Conservation (phyloP, 768 basidiomycete species). For the Pleurotus platypus region DNA sequence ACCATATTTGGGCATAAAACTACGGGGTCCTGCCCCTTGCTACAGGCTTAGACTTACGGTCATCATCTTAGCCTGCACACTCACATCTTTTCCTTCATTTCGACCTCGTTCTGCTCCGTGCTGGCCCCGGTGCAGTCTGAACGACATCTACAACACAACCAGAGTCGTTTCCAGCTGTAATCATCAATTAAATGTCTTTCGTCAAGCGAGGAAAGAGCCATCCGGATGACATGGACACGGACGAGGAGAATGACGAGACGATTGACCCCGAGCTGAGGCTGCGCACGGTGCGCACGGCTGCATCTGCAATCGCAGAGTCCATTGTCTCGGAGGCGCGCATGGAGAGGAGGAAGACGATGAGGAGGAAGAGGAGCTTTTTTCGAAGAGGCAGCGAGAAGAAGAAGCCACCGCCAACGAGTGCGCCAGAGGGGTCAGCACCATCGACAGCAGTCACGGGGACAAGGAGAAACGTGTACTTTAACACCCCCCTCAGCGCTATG, state of each 20-base stretch:
- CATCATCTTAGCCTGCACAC: no score
- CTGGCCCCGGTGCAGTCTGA: constrained; percentile 12
- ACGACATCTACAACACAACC: neutral
- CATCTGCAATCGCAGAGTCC: constrained; percentile 85
- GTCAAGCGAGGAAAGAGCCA: constrained; percentile 37
- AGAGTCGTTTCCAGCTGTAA: neutral
- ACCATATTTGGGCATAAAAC: neutral
- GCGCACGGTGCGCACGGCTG: constrained; percentile 90
- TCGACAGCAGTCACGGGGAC: constrained; percentile 42
- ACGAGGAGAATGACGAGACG: constrained; percentile 61
- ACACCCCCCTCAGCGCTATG: constrained; percentile 57
- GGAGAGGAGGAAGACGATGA: constrained; percentile 48
- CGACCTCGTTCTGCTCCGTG: constrained; percentile 11
- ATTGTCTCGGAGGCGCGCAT: constrained; percentile 74
- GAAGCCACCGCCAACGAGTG: constrained; percentile 19
- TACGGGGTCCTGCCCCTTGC: no score
- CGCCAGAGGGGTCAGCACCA: constrained; percentile 21
- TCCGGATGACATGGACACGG: constrained; percentile 38
- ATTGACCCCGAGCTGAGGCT: constrained; percentile 87
- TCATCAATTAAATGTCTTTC: constrained; percentile 25
- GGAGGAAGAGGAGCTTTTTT: constrained; percentile 59
- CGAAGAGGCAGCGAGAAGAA: constrained; percentile 47
- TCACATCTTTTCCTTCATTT: constrained; percentile 8
- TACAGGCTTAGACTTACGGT: no score
- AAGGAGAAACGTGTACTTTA: constrained; percentile 80